Evolutionary conservation across 1,139 yeast species (phyloP).

Genomic region (Wickerhamomyces sp.): DNA sequence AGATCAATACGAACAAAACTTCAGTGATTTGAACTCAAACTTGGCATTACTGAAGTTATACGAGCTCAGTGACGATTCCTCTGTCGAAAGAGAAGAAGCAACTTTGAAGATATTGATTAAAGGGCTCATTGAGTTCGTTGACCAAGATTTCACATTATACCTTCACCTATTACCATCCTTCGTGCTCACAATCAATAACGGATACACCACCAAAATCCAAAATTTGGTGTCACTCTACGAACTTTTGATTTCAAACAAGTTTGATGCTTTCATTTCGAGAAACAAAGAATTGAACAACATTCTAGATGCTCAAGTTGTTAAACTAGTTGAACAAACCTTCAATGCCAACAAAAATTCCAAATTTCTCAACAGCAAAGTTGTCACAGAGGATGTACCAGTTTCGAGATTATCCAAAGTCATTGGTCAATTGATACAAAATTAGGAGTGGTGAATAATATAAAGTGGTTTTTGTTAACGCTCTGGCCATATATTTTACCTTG

Average conservation of each 20-base stretch:
- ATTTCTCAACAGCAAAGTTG: constrained; percentile 14
- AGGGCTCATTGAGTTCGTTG: constrained; percentile 36
- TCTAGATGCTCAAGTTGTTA: constrained; percentile 14
- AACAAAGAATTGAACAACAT: constrained; percentile 17
- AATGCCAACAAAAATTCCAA: constrained; percentile 17
- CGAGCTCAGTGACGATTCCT: constrained; percentile 29
- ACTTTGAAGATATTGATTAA: constrained; percentile 35
- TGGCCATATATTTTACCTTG: no score
- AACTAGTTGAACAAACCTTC: constrained; percentile 15
- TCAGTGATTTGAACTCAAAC: constrained; percentile 39
- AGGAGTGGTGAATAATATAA: background rate
- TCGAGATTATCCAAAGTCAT: constrained; percentile 20
- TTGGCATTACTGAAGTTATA: constrained; percentile 41
- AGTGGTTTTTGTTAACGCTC: no score
- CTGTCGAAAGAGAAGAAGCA: constrained; percentile 34
- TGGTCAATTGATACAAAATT: constrained; percentile 9
- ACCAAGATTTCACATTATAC: constrained; percentile 38
- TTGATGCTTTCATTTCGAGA: constrained; percentile 28
- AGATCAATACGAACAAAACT: constrained; percentile 33
- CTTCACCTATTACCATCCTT: constrained; percentile 41
- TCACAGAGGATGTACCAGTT: constrained; percentile 20
- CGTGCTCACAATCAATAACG: constrained; percentile 25
- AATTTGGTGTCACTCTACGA: constrained; percentile 32
- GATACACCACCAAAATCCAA: constrained; percentile 27
- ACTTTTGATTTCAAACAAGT: constrained; percentile 32